Percentiles rank a stretch among this genome's conserved stretches.
Evolutionary conservation across 179 eudicot species (phyloP).

Genomic region (Beta corolliflora): DNA sequence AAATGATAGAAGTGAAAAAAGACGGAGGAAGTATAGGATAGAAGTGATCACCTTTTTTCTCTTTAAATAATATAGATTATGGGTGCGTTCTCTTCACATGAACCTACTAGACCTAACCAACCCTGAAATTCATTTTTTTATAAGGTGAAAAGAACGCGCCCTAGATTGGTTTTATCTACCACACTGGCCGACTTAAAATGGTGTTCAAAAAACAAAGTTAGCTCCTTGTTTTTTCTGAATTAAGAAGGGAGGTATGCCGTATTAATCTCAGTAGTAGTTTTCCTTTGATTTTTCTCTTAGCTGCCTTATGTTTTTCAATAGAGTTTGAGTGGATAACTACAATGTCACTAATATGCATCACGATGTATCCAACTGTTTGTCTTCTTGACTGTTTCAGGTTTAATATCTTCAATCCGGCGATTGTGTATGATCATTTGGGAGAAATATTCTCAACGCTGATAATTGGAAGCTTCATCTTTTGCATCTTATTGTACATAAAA

Average conservation of each 20-base stretch:
- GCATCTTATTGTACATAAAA: slow-evolving; percentile 78
- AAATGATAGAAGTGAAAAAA: too few species aligned
- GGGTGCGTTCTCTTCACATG: too few species aligned
- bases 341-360: not conserved
- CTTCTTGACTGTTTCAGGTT: slow-evolving; percentile 50
- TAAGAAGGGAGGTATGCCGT: not conserved
- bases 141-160: too few species aligned
- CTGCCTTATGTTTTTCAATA: not conserved
- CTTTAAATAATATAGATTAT: too few species aligned
- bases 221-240: slow-evolving; percentile 1
- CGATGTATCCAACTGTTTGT: slow-evolving; percentile 5
- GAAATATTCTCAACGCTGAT: slow-evolving; percentile 93
- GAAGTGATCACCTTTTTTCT: too few species aligned
- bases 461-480: slow-evolving; percentile 89
- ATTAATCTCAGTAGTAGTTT: not conserved
- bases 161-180: too few species aligned
- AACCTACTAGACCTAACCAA: too few species aligned
- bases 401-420: slow-evolving; percentile 77
- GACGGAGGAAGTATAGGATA: too few species aligned
- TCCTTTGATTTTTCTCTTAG: not conserved
- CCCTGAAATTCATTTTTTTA: too few species aligned
- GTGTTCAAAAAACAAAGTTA: too few species aligned
- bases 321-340: not conserved
- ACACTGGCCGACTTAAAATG: not conserved
- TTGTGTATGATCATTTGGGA: slow-evolving; percentile 94